These are phyloP conservation scores for Panus rudis DNA, from an alignment of 768 basidiomycete species.

Conservation along the genomic window DNA sequence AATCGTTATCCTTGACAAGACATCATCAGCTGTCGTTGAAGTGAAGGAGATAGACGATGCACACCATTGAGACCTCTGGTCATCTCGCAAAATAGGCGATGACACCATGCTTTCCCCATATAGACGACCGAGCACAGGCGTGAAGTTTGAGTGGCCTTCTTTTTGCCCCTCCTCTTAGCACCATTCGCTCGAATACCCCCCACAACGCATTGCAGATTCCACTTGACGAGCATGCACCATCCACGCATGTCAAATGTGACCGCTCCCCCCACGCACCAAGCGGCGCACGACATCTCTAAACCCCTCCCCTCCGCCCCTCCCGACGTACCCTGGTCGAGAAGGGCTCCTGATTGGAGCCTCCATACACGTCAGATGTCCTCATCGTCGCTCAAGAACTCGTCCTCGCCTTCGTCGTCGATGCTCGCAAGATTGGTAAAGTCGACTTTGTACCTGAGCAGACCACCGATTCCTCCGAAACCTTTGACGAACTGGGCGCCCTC, in stretches of 20 bases:
- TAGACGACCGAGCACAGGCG: too few species aligned
- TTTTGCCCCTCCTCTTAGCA: too few species aligned
- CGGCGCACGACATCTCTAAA: too few species aligned
- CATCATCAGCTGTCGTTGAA: background rate
- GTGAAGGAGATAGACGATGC: background rate
- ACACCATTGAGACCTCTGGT: constrained; percentile 2
- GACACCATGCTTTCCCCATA: too few species aligned
- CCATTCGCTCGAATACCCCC: too few species aligned
- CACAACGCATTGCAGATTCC: too few species aligned
- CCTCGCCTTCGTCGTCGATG: constrained; percentile 74
- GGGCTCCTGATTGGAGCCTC: constrained; percentile 77
- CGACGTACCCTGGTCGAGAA: constrained; percentile 55
- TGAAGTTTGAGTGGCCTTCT: too few species aligned
- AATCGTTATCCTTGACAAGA: background rate
- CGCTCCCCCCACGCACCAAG: constrained; percentile 1
- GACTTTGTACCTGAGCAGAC: constrained; percentile 93
- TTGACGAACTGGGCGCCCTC: constrained; percentile 98
- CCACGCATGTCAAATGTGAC: too few species aligned
- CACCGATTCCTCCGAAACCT: constrained; percentile 97
- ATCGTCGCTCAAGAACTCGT: constrained; percentile 76
- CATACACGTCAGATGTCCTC: constrained; percentile 80
- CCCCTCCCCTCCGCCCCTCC: constrained; percentile 46
- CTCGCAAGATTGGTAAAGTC: constrained; percentile 79
- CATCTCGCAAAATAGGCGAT: too few species aligned
- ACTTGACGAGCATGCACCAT: too few species aligned